Conservation (phyloP, 345 rosid species). For the Luvunga scandens region DNA sequence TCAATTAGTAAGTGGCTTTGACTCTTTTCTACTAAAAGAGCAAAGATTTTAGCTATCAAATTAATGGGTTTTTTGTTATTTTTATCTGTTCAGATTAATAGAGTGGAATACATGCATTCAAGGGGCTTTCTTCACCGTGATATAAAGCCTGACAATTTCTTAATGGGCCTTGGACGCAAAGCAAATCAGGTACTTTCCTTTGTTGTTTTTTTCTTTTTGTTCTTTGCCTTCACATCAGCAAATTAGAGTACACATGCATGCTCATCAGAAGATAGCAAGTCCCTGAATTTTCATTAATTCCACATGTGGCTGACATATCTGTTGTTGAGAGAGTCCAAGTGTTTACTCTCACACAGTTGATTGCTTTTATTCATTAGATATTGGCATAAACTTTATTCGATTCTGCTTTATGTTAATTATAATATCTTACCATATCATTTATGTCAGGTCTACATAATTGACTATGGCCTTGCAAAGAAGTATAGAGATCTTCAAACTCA, state of each 20-base stretch:
- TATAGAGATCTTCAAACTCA: constrained; percentile 91
- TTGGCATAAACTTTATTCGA: neutral
- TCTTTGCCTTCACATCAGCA: neutral
- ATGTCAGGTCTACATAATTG: constrained; percentile 68
- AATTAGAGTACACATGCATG: neutral
- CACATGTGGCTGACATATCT: neutral
- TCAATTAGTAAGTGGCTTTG: constrained; percentile 52
- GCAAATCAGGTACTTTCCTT: constrained; percentile 61
- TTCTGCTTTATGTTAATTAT: no score
- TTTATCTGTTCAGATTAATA: constrained; percentile 54
- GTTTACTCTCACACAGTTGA: no score
- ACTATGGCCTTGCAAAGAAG: constrained; percentile 88
- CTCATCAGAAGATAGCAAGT: neutral
- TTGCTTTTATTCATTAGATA: neutral
- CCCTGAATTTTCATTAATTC: neutral
- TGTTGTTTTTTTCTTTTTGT: neutral
- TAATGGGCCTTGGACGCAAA: constrained; percentile 86
- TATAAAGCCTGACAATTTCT: constrained; percentile 85
- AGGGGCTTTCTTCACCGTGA: constrained; percentile 88
- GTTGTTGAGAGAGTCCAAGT: neutral
- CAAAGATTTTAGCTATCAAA: neutral
- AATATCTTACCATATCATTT: constrained; percentile 11
- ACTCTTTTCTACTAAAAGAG: neutral
- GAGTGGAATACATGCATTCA: constrained; percentile 78
- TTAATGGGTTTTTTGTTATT: constrained; percentile 9